phyloP scores from a whole-genome alignment of 2,329 filamentous ascomycete species.

The Leptographium wingfieldii region DNA sequence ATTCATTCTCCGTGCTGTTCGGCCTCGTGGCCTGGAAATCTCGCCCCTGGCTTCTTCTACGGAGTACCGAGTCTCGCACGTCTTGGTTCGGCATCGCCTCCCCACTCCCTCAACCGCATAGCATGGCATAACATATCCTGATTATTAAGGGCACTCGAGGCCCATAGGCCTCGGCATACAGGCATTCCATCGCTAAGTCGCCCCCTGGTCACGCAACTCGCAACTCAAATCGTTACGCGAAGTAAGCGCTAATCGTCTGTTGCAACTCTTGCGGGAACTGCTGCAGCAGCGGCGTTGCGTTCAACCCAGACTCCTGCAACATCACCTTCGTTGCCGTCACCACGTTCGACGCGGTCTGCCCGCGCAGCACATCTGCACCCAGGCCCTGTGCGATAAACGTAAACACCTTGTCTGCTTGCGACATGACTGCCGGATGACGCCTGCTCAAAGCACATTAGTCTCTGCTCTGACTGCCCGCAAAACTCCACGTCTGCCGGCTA shows the following conservation, averaged over 20 bases:
- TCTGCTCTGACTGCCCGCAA: not conserved
- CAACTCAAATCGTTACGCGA: conserved; percentile 25
- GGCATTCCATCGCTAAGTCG: too few relatives aligned
- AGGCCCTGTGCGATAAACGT: conserved; percentile 76
- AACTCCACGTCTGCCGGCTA: too few relatives aligned
- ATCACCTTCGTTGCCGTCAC: conserved; percentile 68
- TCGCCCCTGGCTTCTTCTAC: not conserved
- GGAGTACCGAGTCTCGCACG: not conserved
- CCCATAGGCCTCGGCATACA: not conserved
- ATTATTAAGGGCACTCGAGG: not conserved
- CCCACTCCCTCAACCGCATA: too few relatives aligned
- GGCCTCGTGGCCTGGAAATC: not conserved
- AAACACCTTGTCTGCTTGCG: conserved; percentile 71
- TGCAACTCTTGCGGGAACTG: conserved; percentile 71
- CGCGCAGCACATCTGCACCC: conserved; percentile 80
- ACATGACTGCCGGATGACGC: conserved; percentile 70
- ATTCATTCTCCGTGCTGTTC: not conserved
- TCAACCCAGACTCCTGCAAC: conserved; percentile 58
- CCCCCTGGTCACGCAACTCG: too few relatives aligned
- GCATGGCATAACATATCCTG: not conserved
- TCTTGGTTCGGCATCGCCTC: not conserved
- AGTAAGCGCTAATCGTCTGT: conserved; percentile 65
- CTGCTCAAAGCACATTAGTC: conserved; percentile 30
- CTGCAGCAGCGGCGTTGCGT: conserved; percentile 62
- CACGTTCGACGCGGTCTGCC: conserved; percentile 66